Percentiles rank a stretch among this genome's conserved stretches.
These are phyloP conservation scores for Terana coerulea DNA, from an alignment of 768 basidiomycete genomes.

Conservation along the genomic window DNA sequence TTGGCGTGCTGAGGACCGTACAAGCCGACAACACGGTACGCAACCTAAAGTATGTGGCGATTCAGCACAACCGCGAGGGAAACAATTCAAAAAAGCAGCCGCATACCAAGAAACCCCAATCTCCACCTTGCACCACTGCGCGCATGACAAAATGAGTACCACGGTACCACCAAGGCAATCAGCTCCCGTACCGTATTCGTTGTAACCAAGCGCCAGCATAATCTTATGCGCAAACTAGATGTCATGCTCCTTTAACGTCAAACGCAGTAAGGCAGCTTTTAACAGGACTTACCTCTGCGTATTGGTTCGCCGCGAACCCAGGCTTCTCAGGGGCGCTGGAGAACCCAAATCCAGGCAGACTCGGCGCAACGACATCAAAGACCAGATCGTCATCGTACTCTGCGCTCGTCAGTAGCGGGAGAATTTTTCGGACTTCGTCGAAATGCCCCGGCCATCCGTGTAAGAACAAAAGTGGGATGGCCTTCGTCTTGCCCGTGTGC, in stretches of 20 bases:
- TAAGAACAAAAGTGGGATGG: constrained; percentile 57
- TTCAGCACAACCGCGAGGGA: neutral
- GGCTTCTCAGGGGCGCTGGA: constrained; percentile 51
- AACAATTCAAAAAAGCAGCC: neutral
- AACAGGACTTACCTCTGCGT: constrained; percentile 43
- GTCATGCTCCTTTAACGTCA: no score
- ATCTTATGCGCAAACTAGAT: constrained; percentile 18
- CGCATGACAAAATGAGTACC: no score
- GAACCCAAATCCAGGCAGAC: constrained; percentile 61
- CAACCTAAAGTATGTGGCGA: constrained; percentile 6
- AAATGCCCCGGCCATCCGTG: constrained; percentile 70
- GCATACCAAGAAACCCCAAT: constrained; percentile 39
- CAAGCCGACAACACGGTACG: constrained; percentile 8
- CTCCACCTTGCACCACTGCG: constrained; percentile 21
- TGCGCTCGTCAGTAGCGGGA: constrained; percentile 45
- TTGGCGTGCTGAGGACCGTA: constrained; percentile 18
- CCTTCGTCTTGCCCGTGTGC: constrained; percentile 22
- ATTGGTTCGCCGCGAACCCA: constrained; percentile 48
- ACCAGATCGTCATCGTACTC: constrained; percentile 38
- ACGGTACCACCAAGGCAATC: no score
- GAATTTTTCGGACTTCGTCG: constrained; percentile 51
- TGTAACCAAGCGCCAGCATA: constrained; percentile 22
- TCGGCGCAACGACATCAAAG: constrained; percentile 59
- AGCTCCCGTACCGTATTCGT: constrained; percentile 23
- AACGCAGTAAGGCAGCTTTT: neutral